Evolutionary conservation across 345 rosid genomes (phyloP).

Genomic region (Alliaria petiolata): DNA sequence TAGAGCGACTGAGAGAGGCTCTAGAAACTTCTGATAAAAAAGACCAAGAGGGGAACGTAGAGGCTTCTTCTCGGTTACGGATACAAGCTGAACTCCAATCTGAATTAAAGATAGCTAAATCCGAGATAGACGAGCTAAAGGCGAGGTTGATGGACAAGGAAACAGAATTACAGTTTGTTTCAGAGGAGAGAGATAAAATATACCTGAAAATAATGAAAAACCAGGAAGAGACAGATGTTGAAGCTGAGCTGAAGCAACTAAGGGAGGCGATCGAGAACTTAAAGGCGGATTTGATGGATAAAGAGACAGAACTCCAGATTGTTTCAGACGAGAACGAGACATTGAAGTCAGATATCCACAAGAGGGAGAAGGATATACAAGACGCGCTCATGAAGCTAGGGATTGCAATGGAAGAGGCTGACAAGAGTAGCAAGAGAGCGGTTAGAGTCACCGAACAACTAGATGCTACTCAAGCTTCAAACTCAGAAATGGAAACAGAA

Average conservation of each 20-base stretch:
- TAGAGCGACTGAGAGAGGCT: slow-evolving; percentile 45
- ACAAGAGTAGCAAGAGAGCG: slow-evolving; percentile 63
- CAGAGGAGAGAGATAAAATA: slow-evolving; percentile 70
- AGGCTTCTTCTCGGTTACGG: slow-evolving; percentile 30
- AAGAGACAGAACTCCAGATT: slow-evolving; percentile 69
- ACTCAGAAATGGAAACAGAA: slow-evolving; percentile 68
- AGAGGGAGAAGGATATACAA: slow-evolving; percentile 49
- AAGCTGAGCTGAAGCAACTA: slow-evolving; percentile 47
- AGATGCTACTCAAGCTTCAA: slow-evolving; percentile 71
- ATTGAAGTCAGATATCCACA: slow-evolving; percentile 50
- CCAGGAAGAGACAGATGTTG: slow-evolving; percentile 27
- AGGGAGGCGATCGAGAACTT: slow-evolving; percentile 44
- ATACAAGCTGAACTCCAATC: slow-evolving; percentile 61
- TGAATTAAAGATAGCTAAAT: slow-evolving; percentile 55
- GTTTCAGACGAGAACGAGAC: slow-evolving; percentile 64
- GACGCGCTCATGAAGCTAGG: slow-evolving; percentile 69
- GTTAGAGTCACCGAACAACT: slow-evolving; percentile 70
- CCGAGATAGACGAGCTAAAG: slow-evolving; percentile 61
- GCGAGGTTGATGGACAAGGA: slow-evolving; percentile 87
- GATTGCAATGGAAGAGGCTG: slow-evolving; percentile 74
- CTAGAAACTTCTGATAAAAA: slow-evolving; percentile 40
- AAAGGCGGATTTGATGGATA: slow-evolving; percentile 67
- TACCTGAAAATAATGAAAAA: slow-evolving; percentile 46
- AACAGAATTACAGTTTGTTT: slow-evolving; percentile 63
- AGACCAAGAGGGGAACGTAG: slow-evolving; percentile 10